phyloP scores from a whole-genome alignment of 2,329 filamentous ascomycete species.

The Pseudogymnoascus sp. region DNA sequence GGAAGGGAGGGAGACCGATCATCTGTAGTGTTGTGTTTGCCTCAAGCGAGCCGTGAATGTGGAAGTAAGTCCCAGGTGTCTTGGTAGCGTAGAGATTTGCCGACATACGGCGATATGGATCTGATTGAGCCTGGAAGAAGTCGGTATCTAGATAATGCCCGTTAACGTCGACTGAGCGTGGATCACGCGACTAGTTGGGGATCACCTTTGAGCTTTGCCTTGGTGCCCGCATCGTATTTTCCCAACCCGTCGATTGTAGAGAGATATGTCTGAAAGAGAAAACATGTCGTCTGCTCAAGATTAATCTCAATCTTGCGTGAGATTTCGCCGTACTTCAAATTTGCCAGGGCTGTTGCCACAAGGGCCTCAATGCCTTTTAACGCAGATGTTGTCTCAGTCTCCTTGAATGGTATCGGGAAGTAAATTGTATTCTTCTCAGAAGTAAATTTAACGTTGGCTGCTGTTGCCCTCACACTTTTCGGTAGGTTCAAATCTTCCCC shows the following conservation, averaged over 20 bases:
- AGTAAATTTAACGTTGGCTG: conserved; percentile 31
- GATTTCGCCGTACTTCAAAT: conserved; percentile 42
- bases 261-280: conserved; percentile 52
- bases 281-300: conserved; percentile 46
- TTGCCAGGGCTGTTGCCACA: conserved; percentile 52
- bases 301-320: conserved; percentile 42
- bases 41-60: conserved; percentile 69
- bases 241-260: conserved; percentile 47
- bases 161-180: too few species aligned
- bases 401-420: conserved; percentile 40
- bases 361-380: conserved; percentile 38
- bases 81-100: conserved; percentile 66
- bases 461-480: too few species aligned
- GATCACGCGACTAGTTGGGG: too few species aligned
- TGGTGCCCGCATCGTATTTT: conserved; percentile 41
- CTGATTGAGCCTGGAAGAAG: conserved; percentile 61
- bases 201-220: conserved; percentile 38
- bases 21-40: conserved; percentile 62
- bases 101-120: conserved; percentile 63
- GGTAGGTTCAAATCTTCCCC: too few species aligned
- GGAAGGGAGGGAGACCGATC: conserved; percentile 58
- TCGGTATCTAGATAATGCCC: conserved; percentile 76
- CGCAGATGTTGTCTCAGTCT: conserved; percentile 36
- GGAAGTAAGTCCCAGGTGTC: conserved; percentile 60
- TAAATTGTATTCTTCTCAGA: conserved; percentile 33